Conservation (phyloP, 345 rosid genomes). For the Arabis hirsuta region DNA sequence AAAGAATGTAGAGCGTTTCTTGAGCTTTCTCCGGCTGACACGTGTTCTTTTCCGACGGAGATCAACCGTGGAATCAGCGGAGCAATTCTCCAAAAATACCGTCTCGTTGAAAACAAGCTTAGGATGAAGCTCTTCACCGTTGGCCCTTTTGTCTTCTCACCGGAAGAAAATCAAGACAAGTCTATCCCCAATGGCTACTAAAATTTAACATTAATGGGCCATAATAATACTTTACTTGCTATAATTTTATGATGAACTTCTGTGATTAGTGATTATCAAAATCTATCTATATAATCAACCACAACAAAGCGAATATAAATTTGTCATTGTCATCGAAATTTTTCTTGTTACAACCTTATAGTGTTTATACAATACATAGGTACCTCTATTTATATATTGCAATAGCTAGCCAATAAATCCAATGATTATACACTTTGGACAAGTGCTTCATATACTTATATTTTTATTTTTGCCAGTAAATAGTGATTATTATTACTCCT, state of each 20-base stretch:
- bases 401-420: background rate
- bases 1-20: conserved; percentile 64
- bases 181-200: conserved; percentile 47
- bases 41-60: conserved; percentile 58
- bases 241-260: no score
- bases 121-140: conserved; percentile 64
- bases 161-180: conserved; percentile 36
- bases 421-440: conserved; percentile 13
- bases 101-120: conserved; percentile 39
- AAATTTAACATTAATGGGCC: conserved; percentile 13
- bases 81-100: conserved; percentile 51
- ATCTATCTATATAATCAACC: background rate
- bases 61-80: conserved; percentile 61
- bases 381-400: conserved; percentile 5
- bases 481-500: conserved; percentile 19
- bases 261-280: no score
- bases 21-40: conserved; percentile 53
- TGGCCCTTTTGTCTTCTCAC: conserved; percentile 60
- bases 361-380: background rate
- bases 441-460: background rate
- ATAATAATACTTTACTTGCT: background rate
- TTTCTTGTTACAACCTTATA: background rate
- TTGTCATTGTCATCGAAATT: background rate
- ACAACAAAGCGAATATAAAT: background rate
- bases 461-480: conserved; percentile 3